These are phyloP conservation scores for Fragaria iinumae DNA, from an alignment of 306 rosid species.

Conservation along the genomic window DNA sequence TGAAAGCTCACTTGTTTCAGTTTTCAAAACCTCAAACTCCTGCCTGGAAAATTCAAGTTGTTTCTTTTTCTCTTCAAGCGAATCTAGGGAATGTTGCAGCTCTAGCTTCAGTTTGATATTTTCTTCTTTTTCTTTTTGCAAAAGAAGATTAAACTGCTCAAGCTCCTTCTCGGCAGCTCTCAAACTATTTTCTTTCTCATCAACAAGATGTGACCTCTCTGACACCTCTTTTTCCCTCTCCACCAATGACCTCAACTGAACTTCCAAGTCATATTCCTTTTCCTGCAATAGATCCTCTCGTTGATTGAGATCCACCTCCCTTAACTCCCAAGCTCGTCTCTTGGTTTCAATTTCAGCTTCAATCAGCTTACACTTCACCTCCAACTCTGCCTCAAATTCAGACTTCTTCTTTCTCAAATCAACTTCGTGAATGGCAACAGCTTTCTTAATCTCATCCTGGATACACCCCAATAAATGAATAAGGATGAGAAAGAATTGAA, in stretches of 20 bases:
- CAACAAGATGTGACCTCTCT: conserved; percentile 50
- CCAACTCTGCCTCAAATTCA: conserved; percentile 74
- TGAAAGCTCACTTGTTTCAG: conserved; percentile 77
- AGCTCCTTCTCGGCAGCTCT: conserved; percentile 53
- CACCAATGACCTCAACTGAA: conserved; percentile 51
- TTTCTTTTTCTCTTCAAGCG: conserved; percentile 55
- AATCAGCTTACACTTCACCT: conserved; percentile 51
- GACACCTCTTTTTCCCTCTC: conserved; percentile 75
- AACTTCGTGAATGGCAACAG: conserved; percentile 58
- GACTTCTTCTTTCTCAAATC: conserved; percentile 49
- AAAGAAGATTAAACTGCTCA: conserved; percentile 51
- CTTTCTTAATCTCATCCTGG: conserved; percentile 72
- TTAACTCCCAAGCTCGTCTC: conserved; percentile 95
- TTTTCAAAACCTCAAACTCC: conserved; percentile 64
- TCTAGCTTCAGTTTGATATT: conserved; percentile 58
- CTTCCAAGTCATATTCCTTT: conserved; percentile 75
- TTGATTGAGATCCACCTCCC: conserved; percentile 90
- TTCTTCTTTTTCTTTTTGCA: conserved; percentile 69
- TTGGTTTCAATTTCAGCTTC: conserved; percentile 80
- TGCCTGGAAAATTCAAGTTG: conserved; percentile 60
- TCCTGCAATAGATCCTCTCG: conserved; percentile 61
- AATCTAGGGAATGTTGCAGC: conserved; percentile 53
- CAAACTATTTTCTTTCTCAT: conserved; percentile 60
- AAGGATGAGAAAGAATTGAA: neutral
- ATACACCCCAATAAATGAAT: conserved; percentile 25